Conservation (phyloP, 352 stramenopile species). For the Thraustotheca clavata region DNA sequence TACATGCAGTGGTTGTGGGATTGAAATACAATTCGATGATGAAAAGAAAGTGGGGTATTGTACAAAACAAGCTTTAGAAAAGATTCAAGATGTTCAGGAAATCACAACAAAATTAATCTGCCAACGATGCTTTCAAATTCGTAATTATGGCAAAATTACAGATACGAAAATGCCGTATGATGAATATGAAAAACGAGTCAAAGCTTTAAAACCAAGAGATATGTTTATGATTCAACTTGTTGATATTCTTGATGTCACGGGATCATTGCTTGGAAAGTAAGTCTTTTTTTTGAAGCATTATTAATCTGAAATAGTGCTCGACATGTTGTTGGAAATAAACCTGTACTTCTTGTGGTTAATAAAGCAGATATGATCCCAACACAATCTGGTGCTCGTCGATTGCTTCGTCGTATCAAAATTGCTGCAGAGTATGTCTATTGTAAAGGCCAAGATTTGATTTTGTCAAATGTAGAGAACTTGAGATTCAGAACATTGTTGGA, state of each 20-base stretch:
- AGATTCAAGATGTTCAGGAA: slow-evolving; percentile 53
- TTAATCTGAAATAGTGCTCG: slow-evolving; percentile 29
- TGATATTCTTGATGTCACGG: slow-evolving; percentile 88
- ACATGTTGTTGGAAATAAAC: slow-evolving; percentile 85
- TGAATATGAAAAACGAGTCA: slow-evolving; percentile 84
- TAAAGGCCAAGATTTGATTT: neutral
- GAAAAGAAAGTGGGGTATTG: slow-evolving; percentile 56
- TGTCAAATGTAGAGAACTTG: slow-evolving; percentile 31
- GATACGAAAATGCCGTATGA: slow-evolving; percentile 73
- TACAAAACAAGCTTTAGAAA: slow-evolving; percentile 49
- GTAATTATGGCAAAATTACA: slow-evolving; percentile 78
- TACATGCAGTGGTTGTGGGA: slow-evolving; percentile 74
- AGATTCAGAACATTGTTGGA: slow-evolving; percentile 70
- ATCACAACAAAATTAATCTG: slow-evolving; percentile 65
- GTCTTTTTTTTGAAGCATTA: neutral
- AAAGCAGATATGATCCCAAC: slow-evolving; percentile 85
- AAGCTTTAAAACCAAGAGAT: slow-evolving; percentile 75
- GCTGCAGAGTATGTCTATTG: slow-evolving; percentile 47
- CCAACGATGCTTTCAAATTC: slow-evolving; percentile 84
- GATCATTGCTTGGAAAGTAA: slow-evolving; percentile 75
- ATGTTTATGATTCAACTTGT: slow-evolving; percentile 88
- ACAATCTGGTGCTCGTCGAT: slow-evolving; percentile 67
- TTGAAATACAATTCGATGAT: slow-evolving; percentile 65
- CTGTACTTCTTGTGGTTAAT: slow-evolving; percentile 85
- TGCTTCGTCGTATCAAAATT: slow-evolving; percentile 72